Percentiles rank a stretch among this genome's conserved stretches.
These are phyloP conservation scores for Graphiopsis chlorocephala DNA, from an alignment of 2,329 filamentous ascomycete genomes.

Conservation along the genomic window DNA sequence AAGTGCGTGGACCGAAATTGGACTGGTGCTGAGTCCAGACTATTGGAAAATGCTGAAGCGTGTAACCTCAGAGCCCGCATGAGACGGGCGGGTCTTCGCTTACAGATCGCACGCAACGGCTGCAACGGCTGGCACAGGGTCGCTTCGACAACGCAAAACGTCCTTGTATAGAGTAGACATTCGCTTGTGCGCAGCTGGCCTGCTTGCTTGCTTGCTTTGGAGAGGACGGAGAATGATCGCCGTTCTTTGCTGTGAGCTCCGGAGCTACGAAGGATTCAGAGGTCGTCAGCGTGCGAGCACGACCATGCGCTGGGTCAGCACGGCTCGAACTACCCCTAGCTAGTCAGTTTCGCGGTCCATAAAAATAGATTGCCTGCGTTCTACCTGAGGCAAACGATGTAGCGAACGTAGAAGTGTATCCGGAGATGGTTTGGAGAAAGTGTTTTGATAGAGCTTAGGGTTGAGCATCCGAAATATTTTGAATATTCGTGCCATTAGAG, in stretches of 20 bases:
- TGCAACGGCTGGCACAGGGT: background rate
- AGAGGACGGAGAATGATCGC: background rate
- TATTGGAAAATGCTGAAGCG: background rate
- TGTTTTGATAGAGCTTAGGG: background rate
- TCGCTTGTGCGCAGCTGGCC: background rate
- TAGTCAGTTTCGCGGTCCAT: background rate
- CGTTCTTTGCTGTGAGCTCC: background rate
- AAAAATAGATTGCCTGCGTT: constrained; percentile 1
- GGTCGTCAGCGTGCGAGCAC: background rate
- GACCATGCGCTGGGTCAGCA: constrained; percentile 4
- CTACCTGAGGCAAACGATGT: constrained; percentile 4
- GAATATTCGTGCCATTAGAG: background rate
- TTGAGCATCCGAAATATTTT: background rate
- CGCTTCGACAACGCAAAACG: background rate
- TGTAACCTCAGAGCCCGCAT: background rate
- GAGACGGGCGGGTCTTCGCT: background rate
- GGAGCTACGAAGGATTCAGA: constrained; percentile 5
- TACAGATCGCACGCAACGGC: background rate
- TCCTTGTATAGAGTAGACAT: background rate
- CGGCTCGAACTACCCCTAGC: constrained; percentile 9
- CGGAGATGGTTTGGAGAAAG: background rate
- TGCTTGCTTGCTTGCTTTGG: background rate
- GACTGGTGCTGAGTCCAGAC: background rate
- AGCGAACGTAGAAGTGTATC: background rate
- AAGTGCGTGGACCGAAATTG: background rate